Percentiles rank a stretch among this genome's conserved stretches.
Conservation (phyloP, 2,329 filamentous ascomycete species). For the Colletotrichum camelliae region DNA sequence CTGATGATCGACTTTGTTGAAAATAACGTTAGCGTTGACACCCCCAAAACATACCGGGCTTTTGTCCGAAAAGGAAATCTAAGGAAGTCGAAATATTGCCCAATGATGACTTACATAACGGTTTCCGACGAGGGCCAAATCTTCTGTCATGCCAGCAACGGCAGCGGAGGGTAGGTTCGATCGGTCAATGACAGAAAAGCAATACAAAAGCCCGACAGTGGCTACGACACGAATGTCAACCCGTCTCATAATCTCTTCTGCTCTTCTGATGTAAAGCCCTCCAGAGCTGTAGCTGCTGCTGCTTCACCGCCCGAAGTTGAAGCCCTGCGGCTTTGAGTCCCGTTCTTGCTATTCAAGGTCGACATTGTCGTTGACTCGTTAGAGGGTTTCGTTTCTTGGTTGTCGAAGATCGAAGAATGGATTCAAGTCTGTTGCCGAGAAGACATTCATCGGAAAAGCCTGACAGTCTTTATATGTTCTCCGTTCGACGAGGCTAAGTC, state of each 20-base stretch:
- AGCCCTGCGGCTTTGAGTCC: background rate
- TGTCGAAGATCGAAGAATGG: background rate
- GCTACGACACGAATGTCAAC: conserved; percentile 39
- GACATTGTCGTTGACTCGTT: background rate
- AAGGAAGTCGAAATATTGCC: background rate
- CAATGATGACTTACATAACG: conserved; percentile 7
- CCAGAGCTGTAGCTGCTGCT: background rate
- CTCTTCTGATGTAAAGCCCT: background rate
- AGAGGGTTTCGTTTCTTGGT: background rate
- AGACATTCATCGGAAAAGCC: fast-evolving
- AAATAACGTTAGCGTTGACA: background rate
- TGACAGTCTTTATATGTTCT: background rate
- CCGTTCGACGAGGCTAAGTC: background rate
- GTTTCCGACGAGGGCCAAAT: conserved; percentile 21
- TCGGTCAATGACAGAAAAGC: conserved; percentile 26
- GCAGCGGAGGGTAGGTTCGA: conserved; percentile 20
- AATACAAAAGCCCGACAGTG: conserved; percentile 27
- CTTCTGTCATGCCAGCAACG: conserved; percentile 21
- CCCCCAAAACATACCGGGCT: background rate
- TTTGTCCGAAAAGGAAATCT: background rate
- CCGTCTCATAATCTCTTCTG: conserved; percentile 4
- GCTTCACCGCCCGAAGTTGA: background rate
- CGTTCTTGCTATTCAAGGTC: background rate
- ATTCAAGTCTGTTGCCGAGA: fast-evolving
- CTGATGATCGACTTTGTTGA: conserved; percentile 11